Conservation (phyloP, 805 yeast genomes). For the Starmerella geochares region DNA sequence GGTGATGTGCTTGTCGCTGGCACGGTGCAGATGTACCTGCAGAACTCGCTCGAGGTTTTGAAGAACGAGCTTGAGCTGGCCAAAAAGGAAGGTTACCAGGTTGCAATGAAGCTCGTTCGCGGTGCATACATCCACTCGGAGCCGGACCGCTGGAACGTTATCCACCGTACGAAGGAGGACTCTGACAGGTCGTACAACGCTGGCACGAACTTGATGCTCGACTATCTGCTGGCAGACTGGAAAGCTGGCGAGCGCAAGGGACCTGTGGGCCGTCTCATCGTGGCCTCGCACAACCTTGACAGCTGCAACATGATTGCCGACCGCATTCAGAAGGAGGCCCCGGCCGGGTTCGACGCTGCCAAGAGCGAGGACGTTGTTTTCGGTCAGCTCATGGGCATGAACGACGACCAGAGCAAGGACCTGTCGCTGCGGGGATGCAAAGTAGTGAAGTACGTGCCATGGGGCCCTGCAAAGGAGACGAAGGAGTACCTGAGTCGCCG, state of each 20-base stretch:
- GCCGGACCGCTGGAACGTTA: slow-evolving; percentile 53
- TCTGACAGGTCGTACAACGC: slow-evolving; percentile 71
- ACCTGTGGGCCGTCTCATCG: slow-evolving; percentile 45
- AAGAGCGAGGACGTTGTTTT: slow-evolving; percentile 46
- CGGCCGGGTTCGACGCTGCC: slow-evolving; percentile 24
- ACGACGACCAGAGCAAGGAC: slow-evolving; percentile 75
- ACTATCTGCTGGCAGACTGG: slow-evolving; percentile 40
- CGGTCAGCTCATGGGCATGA: slow-evolving; percentile 93
- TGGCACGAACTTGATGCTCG: slow-evolving; percentile 55
- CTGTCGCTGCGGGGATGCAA: slow-evolving; percentile 57
- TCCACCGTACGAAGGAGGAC: slow-evolving; percentile 63
- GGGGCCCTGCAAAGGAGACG: slow-evolving; percentile 95
- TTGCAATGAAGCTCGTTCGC: slow-evolving; percentile 83
- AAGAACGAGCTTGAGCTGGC: slow-evolving; percentile 59
- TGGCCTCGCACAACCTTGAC: slow-evolving; percentile 78
- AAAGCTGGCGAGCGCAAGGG: slow-evolving; percentile 46
- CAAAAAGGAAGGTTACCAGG: slow-evolving; percentile 45
- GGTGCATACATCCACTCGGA: slow-evolving; percentile 95
- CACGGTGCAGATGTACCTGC: slow-evolving; percentile 84
- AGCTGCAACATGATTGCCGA: slow-evolving; percentile 67
- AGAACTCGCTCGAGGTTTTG: slow-evolving; percentile 55
- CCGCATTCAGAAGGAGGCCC: slow-evolving; percentile 35
- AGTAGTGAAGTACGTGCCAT: slow-evolving; percentile 87
- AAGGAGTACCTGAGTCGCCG: slow-evolving; percentile 81
- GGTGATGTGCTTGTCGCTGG: slow-evolving; percentile 65